phyloP scores from a whole-genome alignment of 495 filamentous ascomycete species.

The Rhypophila decipiens region DNA sequence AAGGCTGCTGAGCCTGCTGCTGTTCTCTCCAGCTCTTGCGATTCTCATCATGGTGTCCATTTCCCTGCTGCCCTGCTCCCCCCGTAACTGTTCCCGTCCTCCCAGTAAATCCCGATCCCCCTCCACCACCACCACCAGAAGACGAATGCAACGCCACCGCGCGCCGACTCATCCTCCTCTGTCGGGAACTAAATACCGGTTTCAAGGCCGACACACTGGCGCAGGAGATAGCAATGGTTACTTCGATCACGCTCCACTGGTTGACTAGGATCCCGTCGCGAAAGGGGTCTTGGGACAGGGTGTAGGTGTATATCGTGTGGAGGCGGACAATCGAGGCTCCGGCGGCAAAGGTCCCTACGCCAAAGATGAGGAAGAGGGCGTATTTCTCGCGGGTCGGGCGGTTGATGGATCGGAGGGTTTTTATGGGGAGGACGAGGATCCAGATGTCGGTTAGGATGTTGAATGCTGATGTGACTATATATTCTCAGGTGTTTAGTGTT shows the following conservation, averaged over 20 bases:
- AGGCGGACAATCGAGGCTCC: constrained; percentile 39
- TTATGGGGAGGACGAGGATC: constrained; percentile 45
- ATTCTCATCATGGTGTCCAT: neutral
- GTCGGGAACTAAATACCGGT: constrained; percentile 27
- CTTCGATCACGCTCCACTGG: constrained; percentile 46
- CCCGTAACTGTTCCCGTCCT: neutral
- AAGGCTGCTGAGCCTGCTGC: no score
- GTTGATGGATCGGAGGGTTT: constrained; percentile 36
- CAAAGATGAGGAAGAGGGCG: constrained; percentile 42
- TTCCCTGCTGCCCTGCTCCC: neutral
- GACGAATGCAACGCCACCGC: neutral
- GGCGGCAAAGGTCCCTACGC: constrained; percentile 40
- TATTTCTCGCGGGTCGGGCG: constrained; percentile 39
- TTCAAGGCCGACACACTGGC: constrained; percentile 44
- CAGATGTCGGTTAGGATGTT: constrained; percentile 49
- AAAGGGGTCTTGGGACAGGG: constrained; percentile 25
- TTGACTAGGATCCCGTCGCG: constrained; percentile 24
- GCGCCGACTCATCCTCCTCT: constrained; percentile 6
- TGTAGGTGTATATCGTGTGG: constrained; percentile 33
- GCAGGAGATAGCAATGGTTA: constrained; percentile 45
- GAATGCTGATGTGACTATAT: constrained; percentile 38
- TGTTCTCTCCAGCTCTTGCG: neutral
- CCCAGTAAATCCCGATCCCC: no score
- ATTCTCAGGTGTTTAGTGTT: neutral
- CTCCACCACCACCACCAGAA: neutral